Conservation (phyloP, 768 basidiomycete species). For the Fibroporia radiculosa region DNA sequence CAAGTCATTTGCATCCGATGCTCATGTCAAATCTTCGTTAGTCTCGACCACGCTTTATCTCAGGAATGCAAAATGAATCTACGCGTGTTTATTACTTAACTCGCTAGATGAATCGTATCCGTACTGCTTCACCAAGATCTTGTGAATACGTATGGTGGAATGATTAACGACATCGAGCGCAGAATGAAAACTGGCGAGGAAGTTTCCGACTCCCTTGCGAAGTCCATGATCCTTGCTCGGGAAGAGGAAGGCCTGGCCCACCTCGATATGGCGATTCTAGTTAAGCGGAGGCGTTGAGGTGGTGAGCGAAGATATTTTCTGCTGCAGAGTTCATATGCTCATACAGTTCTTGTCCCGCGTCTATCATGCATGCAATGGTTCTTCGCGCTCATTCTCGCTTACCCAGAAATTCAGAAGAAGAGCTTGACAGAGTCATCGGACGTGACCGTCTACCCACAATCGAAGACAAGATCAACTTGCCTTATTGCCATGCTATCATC, state of each 20-base stretch:
- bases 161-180: slow-evolving; percentile 30
- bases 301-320: not conserved
- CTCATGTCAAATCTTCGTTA: no score
- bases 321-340: not conserved
- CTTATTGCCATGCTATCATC: slow-evolving; percentile 32
- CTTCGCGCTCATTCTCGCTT: slow-evolving; percentile 31
- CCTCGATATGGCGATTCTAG: slow-evolving; percentile 33
- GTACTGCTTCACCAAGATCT: slow-evolving; percentile 33
- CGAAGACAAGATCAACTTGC: slow-evolving; percentile 31
- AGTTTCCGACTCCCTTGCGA: slow-evolving; percentile 37
- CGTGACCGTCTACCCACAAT: slow-evolving; percentile 30
- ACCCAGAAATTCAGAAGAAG: slow-evolving; percentile 33
- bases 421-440: slow-evolving; percentile 36
- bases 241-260: slow-evolving; percentile 28
- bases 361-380: slow-evolving; percentile 25
- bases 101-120: no score
- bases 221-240: slow-evolving; percentile 23
- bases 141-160: slow-evolving; percentile 30
- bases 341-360: not conserved
- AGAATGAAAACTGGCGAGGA: slow-evolving; percentile 29
- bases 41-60: no score
- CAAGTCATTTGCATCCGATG: no score
- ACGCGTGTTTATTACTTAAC: no score
- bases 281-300: no score
- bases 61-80: no score